Evolutionary conservation across 106 monocot genomes (phyloP), one percentile per base, ranked within the genome.

Genomic region (Platanthera zijinensis): DNA sequence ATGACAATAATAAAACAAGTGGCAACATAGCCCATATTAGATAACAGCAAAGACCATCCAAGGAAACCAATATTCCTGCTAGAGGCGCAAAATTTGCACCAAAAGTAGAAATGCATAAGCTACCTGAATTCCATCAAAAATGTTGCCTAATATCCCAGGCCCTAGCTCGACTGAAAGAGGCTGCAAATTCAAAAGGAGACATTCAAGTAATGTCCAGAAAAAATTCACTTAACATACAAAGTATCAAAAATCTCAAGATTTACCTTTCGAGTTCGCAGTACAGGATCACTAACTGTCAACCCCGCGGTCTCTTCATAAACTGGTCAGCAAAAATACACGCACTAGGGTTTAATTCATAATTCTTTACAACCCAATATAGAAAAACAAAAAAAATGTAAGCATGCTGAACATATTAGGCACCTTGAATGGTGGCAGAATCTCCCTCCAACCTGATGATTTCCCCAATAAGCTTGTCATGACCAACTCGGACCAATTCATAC

Each of bases 121-220:
- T 32, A 95, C 99, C 99, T 99, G 99, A 81, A 99, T 99, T 39
- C 99, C 99, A 83, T 99, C 99, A 83, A 99, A 99, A 77, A 99
- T 99, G 83, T 99, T 99, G 53, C 99, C 99, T 78, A 99, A 81
- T 70, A 99, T 99, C 50, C 99, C 99, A 84, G 99, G 99, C 74
- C 99, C 99, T 32, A 99, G 76, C 79, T 99, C 99, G 45, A 99
- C 99, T 64, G 99, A 99, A 77, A 99, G 92, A 80, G 99, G 99
- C 99, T 99, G 88, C 72, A 81, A 13, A 59, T 49, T 62, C 12
- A 67, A 32, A 50, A 68, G 14, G 5, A 21, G 61, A 22, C 4
- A 39, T 48, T 2, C 32, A 50, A 5, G 28, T 52, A 11, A 45
- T n/a, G 46, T 13, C 5, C 3, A 69, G 3, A 10, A 13, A 22